Evolutionary conservation across 805 yeast genomes (phyloP).

Genomic region (Schizosaccharomyces cryophilus): DNA sequence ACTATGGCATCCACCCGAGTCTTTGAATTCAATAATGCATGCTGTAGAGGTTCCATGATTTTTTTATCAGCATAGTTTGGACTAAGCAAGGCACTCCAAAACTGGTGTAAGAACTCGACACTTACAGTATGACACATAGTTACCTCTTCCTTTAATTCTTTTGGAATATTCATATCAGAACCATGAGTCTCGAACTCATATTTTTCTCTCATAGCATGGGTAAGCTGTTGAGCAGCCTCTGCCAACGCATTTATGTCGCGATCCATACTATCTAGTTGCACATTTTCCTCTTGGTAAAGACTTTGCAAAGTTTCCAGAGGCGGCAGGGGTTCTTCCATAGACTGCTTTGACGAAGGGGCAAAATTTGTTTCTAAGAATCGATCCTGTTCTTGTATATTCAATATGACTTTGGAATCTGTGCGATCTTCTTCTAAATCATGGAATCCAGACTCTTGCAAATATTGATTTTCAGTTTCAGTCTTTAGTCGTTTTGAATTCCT

Average conservation of each 20-base stretch:
- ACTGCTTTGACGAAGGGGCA: not conserved
- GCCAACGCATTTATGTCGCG: constrained; percentile 5
- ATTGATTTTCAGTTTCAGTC: not conserved
- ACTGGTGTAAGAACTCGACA: constrained; percentile 50
- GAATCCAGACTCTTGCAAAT: not conserved
- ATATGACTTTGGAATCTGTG: not conserved
- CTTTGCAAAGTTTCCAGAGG: not conserved
- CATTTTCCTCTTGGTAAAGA: not conserved
- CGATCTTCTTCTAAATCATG: not conserved
- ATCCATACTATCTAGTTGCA: not conserved
- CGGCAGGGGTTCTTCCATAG: not conserved
- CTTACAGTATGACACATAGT: constrained; percentile 46
- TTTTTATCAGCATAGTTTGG: constrained; percentile 6
- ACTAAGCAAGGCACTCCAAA: constrained; percentile 39
- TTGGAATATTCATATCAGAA: constrained; percentile 4
- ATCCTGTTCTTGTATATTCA: not conserved
- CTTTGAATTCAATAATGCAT: not conserved
- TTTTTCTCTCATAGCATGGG: constrained; percentile 5
- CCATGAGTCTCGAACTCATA: constrained; percentile 11
- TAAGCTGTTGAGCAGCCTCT: constrained; percentile 7
- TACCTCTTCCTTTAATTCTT: constrained; percentile 23
- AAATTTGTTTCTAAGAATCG: not conserved
- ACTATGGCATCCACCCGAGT: not conserved
- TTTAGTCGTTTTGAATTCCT: not conserved
- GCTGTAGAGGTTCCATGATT: not conserved